phyloP scores from a whole-genome alignment of 2,329 filamentous ascomycete species.

The Fusarium sp. region DNA sequence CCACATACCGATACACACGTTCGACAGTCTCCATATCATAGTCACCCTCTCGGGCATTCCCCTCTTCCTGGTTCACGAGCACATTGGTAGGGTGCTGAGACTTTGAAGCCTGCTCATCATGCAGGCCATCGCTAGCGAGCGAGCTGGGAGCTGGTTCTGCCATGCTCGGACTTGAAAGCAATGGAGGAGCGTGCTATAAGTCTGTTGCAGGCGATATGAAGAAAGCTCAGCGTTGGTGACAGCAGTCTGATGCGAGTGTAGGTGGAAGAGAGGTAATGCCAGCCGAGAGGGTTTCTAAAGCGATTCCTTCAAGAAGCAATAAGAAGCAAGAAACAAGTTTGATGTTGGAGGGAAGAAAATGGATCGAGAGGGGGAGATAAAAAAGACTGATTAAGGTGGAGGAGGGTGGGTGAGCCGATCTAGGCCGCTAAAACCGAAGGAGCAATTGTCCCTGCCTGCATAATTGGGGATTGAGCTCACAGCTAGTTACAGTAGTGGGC shows the following conservation, averaged over 20 bases:
- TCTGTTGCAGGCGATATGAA: conserved; percentile 41
- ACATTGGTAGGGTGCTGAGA: conserved; percentile 32
- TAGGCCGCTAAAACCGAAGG: conserved; percentile 38
- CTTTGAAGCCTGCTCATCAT: conserved; percentile 35
- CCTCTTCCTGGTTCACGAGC: conserved; percentile 47
- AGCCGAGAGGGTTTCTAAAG: conserved; percentile 33
- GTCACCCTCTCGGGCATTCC: conserved; percentile 50
- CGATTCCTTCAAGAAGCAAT: not conserved
- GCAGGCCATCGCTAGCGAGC: conserved; percentile 50
- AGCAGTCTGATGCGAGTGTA: conserved; percentile 10
- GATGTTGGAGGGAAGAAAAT: conserved; percentile 24
- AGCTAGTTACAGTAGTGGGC: not conserved
- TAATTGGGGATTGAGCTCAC: conserved; percentile 19
- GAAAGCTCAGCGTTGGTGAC: not conserved
- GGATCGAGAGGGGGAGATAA: conserved; percentile 27
- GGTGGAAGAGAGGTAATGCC: conserved; percentile 36
- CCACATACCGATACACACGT: conserved; percentile 58
- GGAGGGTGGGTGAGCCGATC: conserved; percentile 36
- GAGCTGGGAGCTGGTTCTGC: conserved; percentile 49
- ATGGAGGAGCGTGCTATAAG: conserved; percentile 64
- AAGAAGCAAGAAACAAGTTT: not conserved
- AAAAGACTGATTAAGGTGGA: conserved; percentile 13
- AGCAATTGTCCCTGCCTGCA: conserved; percentile 24
- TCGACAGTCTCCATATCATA: conserved; percentile 66
- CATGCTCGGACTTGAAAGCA: conserved; percentile 64